Percentiles rank a stretch among this genome's conserved stretches.
phyloP scores from a whole-genome alignment of 305 asterid species.

The Fraxinus greggii region DNA sequence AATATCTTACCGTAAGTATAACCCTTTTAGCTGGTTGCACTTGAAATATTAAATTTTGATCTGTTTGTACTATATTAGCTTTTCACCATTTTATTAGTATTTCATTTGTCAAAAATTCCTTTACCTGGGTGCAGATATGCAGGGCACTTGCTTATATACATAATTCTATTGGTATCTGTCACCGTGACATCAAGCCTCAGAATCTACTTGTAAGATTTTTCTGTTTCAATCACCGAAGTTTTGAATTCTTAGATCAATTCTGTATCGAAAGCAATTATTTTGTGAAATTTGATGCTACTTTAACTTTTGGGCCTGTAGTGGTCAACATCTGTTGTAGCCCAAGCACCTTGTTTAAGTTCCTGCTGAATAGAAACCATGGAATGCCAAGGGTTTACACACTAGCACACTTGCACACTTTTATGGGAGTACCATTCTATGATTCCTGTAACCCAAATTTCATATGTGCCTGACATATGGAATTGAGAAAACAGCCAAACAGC shows the following conservation, averaged over 20 bases:
- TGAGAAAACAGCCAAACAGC: neutral
- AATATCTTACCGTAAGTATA: neutral
- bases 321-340: neutral
- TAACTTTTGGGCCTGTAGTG: neutral
- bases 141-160: constrained; percentile 96
- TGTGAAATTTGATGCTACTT: neutral
- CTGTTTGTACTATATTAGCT: constrained; percentile 1
- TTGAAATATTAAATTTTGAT: neutral
- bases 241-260: constrained; percentile 1
- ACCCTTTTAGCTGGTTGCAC: neutral
- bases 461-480: neutral
- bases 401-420: neutral
- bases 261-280: neutral
- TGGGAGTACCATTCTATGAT: neutral
- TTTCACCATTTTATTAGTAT: constrained; percentile 11
- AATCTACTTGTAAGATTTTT: constrained; percentile 77
- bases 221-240: constrained; percentile 15
- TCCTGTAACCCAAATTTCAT: neutral
- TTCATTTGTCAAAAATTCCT: constrained; percentile 11
- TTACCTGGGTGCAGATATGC: constrained; percentile 69
- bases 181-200: constrained; percentile 98
- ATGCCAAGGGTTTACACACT: neutral
- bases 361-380: neutral
- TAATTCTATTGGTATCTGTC: constrained; percentile 90
- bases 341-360: neutral